Percentiles rank a stretch among this genome's conserved stretches.
Conservation (phyloP, 2,329 filamentous ascomycete genomes). For the Ceratocystis cacaofunesta region DNA sequence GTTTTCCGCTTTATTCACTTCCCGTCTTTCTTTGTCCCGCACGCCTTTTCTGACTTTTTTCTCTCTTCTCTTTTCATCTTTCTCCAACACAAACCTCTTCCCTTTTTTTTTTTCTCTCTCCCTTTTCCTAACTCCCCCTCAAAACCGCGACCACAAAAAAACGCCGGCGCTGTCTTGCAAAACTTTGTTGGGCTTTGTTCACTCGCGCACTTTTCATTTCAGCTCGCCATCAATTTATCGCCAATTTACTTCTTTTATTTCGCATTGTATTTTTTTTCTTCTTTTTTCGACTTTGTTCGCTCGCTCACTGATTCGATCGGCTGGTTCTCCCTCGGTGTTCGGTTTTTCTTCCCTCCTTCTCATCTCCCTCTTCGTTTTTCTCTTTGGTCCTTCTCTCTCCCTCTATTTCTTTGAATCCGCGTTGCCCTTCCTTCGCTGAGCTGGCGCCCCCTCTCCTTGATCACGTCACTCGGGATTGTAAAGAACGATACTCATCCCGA, state of each 20-base stretch:
- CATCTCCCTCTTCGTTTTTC: constrained; percentile 3
- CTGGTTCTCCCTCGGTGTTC: background rate
- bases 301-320: background rate
- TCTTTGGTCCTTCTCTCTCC: constrained; percentile 1
- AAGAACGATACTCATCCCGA: background rate
- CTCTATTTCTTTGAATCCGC: background rate
- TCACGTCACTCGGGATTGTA: constrained; percentile 4
- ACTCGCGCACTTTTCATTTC: background rate
- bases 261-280: constrained; percentile 1
- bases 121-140: background rate
- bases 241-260: constrained; percentile 1
- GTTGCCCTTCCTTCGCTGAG: background rate
- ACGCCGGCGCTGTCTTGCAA: background rate
- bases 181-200: background rate
- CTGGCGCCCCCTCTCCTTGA: constrained; percentile 5
- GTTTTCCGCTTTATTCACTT: constrained; percentile 3
- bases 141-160: background rate
- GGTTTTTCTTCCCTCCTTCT: constrained; percentile 6
- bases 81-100: background rate
- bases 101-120: background rate
- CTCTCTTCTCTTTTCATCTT: constrained; percentile 3
- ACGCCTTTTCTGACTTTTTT: background rate
- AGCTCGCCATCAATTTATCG: constrained; percentile 3
- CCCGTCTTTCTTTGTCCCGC: constrained; percentile 3
- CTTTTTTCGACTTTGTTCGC: background rate